A percentile compares a stretch with the other conserved stretches of the same genome.
Conservation (phyloP, 495 filamentous ascomycete genomes). For the Delitschia confertaspora region DNA sequence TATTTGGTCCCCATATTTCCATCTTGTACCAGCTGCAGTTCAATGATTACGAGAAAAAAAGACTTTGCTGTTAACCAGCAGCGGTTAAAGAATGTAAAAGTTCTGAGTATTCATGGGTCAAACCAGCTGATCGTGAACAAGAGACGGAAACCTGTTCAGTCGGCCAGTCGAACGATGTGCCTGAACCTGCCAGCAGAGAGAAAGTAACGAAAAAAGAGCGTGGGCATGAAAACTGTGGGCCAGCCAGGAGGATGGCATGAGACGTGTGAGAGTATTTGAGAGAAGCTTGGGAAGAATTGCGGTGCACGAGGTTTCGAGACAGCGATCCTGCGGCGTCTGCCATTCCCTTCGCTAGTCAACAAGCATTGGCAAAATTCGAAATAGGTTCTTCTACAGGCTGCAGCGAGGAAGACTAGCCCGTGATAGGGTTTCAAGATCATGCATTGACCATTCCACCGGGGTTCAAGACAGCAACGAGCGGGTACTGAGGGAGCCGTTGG, state of each 20-base stretch:
- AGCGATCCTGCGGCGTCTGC: constrained; percentile 28
- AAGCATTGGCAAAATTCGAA: constrained; percentile 22
- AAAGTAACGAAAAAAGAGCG: constrained; percentile 27
- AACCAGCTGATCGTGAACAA: constrained; percentile 22
- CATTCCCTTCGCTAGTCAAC: constrained; percentile 21
- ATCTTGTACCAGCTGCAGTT: constrained; percentile 23
- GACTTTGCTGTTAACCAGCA: constrained; percentile 26
- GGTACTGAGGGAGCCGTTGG: no score
- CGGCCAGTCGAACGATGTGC: constrained; percentile 21
- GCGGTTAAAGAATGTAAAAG: constrained; percentile 25
- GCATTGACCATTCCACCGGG: no score
- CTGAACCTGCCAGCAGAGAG: constrained; percentile 30
- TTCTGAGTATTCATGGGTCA: constrained; percentile 27
- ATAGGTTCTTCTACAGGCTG: constrained; percentile 18
- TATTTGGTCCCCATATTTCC: constrained; percentile 18
- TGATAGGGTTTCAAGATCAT: constrained; percentile 29
- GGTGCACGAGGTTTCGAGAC: constrained; percentile 28
- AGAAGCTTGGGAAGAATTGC: constrained; percentile 10
- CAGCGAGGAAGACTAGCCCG: constrained; percentile 19
- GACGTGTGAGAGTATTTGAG: constrained; percentile 31
- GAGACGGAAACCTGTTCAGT: constrained; percentile 27
- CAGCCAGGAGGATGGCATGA: constrained; percentile 25
- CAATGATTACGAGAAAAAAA: constrained; percentile 25
- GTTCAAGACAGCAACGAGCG: no score
- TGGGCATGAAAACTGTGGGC: constrained; percentile 25